phyloP scores from a whole-genome alignment of 306 rosid species.

The Carpinus fangiana region DNA sequence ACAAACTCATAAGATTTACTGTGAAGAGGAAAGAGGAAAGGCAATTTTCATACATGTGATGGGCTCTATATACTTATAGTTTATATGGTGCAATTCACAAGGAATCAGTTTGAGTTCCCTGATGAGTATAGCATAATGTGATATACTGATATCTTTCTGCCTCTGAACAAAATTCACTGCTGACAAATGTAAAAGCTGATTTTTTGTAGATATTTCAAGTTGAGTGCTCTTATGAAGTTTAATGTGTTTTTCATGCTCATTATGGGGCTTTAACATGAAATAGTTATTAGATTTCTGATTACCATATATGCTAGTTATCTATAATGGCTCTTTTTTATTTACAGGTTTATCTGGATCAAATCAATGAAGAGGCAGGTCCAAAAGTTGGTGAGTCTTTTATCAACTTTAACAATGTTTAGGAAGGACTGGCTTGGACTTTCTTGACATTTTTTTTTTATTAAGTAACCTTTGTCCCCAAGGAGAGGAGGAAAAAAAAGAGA shows the following conservation, averaged over 20 bases:
- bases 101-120: neutral
- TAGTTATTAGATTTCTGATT: neutral
- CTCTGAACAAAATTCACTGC: neutral
- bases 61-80: neutral
- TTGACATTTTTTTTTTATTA: neutral
- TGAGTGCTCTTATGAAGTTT: neutral
- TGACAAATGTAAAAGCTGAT: neutral
- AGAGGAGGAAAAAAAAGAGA: no score
- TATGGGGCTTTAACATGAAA: neutral
- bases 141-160: neutral
- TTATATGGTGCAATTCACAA: neutral
- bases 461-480: no score
- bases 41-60: neutral
- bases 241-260: neutral
- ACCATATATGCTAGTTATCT: neutral
- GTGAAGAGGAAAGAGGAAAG: neutral
- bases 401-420: neutral
- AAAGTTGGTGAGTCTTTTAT: slow-evolving; percentile 50
- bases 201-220: neutral
- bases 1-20: neutral
- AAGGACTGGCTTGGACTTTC: neutral
- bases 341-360: slow-evolving; percentile 56
- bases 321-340: slow-evolving; percentile 11
- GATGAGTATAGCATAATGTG: neutral
- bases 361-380: slow-evolving; percentile 39